These are phyloP conservation scores for Eimeria brunetti DNA, from an alignment of 169 alveolate species.

Conservation along the genomic window DNA sequence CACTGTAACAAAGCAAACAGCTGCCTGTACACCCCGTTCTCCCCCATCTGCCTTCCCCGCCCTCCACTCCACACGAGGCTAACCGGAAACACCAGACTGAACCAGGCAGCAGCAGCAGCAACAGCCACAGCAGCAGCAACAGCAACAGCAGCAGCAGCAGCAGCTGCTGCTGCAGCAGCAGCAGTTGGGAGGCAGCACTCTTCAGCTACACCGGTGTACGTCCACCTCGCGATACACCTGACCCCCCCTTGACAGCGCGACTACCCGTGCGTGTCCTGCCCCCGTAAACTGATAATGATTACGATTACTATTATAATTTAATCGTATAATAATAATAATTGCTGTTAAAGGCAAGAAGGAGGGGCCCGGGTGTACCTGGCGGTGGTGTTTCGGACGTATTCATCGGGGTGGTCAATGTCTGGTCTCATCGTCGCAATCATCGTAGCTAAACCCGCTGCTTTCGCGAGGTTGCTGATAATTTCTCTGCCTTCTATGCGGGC, in stretches of 20 bases:
- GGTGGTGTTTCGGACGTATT: constrained; percentile 98
- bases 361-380: constrained; percentile 85
- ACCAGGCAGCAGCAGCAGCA: too few species aligned
- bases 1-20: background rate
- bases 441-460: constrained; percentile 99
- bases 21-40: background rate
- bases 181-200: too few species aligned
- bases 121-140: background rate
- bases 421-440: constrained; percentile 99
- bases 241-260: too few species aligned
- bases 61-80: too few species aligned
- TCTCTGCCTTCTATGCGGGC: constrained; percentile 99
- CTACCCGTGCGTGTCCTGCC: too few species aligned
- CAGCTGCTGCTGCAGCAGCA: background rate
- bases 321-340: too few species aligned
- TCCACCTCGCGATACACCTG: background rate
- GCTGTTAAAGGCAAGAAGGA: background rate
- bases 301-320: too few species aligned
- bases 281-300: too few species aligned
- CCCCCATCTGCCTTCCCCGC: too few species aligned
- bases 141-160: background rate
- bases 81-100: too few species aligned
- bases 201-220: too few species aligned
- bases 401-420: constrained; percentile 99
- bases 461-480: constrained; percentile 94